Percentiles rank a stretch among this genome's conserved stretches.
These are phyloP conservation scores for Chlamydomonas schloesseri DNA, from an alignment of 139 green algal species.

Conservation along the genomic window DNA sequence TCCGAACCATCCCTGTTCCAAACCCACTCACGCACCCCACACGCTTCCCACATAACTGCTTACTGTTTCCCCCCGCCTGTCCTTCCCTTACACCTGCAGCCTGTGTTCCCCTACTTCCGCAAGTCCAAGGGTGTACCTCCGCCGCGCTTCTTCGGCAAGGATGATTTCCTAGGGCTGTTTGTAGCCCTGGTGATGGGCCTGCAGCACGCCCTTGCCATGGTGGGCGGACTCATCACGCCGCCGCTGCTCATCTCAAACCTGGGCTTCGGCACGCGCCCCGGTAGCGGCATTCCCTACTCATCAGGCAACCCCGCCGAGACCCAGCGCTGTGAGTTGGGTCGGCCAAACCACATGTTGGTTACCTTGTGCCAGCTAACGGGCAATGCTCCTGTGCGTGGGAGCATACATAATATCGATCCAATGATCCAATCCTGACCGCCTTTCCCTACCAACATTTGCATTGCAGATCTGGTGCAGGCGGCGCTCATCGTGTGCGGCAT, in stretches of 20 bases:
- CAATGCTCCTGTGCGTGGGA: too few species aligned
- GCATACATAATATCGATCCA: too few species aligned
- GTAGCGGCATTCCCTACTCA: neutral
- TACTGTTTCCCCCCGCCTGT: too few species aligned
- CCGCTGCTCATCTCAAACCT: conserved; percentile 60
- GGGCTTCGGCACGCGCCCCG: neutral
- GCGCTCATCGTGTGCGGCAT: conserved; percentile 75
- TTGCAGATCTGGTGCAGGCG: conserved; percentile 64
- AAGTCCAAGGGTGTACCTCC: neutral
- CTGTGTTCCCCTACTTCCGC: conserved; percentile 23
- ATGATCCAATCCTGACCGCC: too few species aligned
- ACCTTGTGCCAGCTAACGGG: too few species aligned
- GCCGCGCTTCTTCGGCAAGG: neutral
- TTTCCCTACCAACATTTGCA: too few species aligned
- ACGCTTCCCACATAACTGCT: too few species aligned
- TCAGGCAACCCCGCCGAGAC: neutral
- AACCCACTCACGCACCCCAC: too few species aligned
- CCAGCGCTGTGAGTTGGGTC: conserved; percentile 40
- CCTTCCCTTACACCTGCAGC: neutral
- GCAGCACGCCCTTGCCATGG: conserved; percentile 81
- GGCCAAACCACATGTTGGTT: too few species aligned
- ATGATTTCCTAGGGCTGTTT: conserved; percentile 45
- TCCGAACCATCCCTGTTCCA: too few species aligned
- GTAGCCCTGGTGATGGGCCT: conserved; percentile 77
- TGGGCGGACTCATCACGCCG: conserved; percentile 75